Base-by-base conservation (phyloP, 2,329 filamentous ascomycete species). In the Cladophialophora psammophila region DNA sequence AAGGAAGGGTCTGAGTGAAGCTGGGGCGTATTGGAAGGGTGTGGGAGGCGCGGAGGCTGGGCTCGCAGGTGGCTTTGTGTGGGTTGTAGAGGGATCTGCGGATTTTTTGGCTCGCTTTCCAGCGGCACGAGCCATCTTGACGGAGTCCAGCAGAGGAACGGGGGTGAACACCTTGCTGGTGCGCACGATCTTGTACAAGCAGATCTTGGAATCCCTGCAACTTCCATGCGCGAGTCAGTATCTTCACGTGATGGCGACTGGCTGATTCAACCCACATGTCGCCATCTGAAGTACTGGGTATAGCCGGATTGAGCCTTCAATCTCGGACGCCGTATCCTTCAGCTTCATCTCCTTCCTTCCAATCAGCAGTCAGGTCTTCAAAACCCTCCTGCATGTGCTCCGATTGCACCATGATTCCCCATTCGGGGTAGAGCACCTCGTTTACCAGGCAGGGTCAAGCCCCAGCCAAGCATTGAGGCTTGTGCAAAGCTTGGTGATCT, bases 1-100 rank as follows among this genome's bases (percentile, higher is more conserved):
- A 75, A 91, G 84, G 76, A 96, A 90, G 10, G 69, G 65, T 53
- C 53, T 58, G 18, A 73, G 66, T 10, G 67, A 52, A 2, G 58
- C 35, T 20, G 69, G 67, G 36, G 69, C 71, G 65, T 69, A 67
- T 54, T 69, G 60, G 50, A 73, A 73, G 12, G 71, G 70, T 42
- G 66, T 50, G 1, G 71, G 71, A 53, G 66, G 69, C 9, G 50
- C 60, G 34, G 64, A 65, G 18, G 64, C 18, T 26, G 63, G 31
- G 26, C 34, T 61, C 3, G 63, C 8, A 32, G 26, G 50, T 5
- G 65, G 53, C 31, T 66, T 64, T 9, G 56, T 10, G 15, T 38
- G 36, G 15, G 18, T 34, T 12, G 53, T 56, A 35, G 68, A 55
- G 35, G 34, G 54, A 10, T 52, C 60, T 20, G 63, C 54, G 18